Base-by-base conservation (phyloP, 805 yeast genomes). In the Phaffomyces opuntiae region DNA sequence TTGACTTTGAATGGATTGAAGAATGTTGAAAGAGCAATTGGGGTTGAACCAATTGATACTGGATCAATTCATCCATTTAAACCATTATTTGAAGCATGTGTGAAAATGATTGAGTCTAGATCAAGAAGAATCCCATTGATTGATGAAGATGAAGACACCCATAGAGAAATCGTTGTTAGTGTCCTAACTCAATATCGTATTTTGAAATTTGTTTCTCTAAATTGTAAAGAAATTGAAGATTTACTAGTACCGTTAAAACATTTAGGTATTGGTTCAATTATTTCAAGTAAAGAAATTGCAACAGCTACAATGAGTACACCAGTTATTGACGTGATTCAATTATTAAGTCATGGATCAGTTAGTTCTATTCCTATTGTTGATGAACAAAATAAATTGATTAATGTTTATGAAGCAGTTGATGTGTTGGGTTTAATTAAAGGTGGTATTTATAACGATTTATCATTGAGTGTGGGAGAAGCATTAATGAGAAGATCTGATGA, bases 121-220 rank as follows among this genome's bases (percentile, higher is more conserved):
- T 95, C 97, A 5, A 77, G 97, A 63, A 79, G 99, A 66, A 87
- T 93, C 47, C 98, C 99, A 4, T 72, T 93, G 55, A 87, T 93
- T 54, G 99, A 93, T 63, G 84, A 84, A 62, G 97, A 93, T 63
- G 96, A 88, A 58, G 88, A 83, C 54, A 87, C 95, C 0, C 84
- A 85, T 58, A 73, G 96, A 57, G 98, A 93, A 64, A 89, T 93
- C 58, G 96, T 93, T 16, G 97, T 93, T 8, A 80, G 89, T 46
- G 99, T 93, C 43, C 74, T 93, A 59, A 93, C 99, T 1, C 99
- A 93, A 69, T 93, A 93, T 67, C 81, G 99, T 61, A 93, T 93
- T 46, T 73, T 93, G 58, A 91, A 95, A 66, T 93, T 93, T 62
- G 96, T 93, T 31, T 90, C 97, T 3, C 77, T 91, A 65, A 93